Evolutionary conservation across 805 yeast species (phyloP), one percentile per base, ranked within the genome.

Genomic region (Metahyphopichia silvanorum): DNA sequence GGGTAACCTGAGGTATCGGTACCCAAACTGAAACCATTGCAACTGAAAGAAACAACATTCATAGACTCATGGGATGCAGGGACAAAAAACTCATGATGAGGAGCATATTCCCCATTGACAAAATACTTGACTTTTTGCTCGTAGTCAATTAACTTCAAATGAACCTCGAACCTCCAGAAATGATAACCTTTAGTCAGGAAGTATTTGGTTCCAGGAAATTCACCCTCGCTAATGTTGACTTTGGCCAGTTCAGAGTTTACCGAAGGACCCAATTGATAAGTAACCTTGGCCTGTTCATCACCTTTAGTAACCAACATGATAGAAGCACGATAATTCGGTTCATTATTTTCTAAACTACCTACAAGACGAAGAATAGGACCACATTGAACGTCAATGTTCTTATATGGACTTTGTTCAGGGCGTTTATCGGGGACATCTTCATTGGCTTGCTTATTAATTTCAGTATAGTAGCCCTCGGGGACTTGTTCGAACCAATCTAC

Each of bases 11-110:
- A 48, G 2, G 96, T 79, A 34, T 81, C 83, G 1, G 86, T 82
- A 4, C 72, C 73, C 31, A 85, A 53, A 1, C 95, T 84, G 55
- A 88, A 91, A 8, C 97, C 97, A 52, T 89, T 89, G 62, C 97
- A 89, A 2, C 96, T 86, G 56, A 75, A 82, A 14, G 91, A 82
- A 59, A 88, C 71, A 5, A 82, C 71, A 54, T 88, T 89, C 86
- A 87, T 86, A 16, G 88, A 72, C 51, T 79, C 79, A 2, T 60
- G 48, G 1, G 47, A 41, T 0, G 82, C 63, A 0, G 97, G 96
- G 2, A 89, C 48, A 52, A 58, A 85, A 50, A 89, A 88, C 41
- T 77, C 74, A 53, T 69, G 84, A 31, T 51, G 47, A 29, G 45
- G 51, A 17, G 46, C 47, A 33, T 48, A 47, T 14, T 49, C 48